phyloP scores from a whole-genome alignment of 371 early-diverging fungal genomes.

The Rhizomucor pusillus region DNA sequence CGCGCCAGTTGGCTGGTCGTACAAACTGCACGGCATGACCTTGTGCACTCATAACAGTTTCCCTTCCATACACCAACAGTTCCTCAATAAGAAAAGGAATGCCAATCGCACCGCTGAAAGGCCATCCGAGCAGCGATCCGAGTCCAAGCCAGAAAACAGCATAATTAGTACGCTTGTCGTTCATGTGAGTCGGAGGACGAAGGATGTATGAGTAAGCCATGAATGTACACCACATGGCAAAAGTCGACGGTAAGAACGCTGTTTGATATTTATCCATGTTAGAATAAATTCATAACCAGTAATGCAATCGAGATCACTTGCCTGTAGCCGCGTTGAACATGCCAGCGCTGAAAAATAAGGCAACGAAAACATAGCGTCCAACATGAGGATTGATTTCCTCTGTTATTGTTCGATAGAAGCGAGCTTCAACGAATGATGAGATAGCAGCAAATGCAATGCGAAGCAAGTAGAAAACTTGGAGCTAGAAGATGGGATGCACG shows the following conservation, averaged over 20 bases:
- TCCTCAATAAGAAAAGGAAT: conserved; percentile 81
- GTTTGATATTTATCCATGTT: not conserved
- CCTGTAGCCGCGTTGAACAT: conserved; percentile 82
- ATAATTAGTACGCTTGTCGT: conserved; percentile 45
- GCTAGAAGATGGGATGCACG: conserved; percentile 27
- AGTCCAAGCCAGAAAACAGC: conserved; percentile 63
- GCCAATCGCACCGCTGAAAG: conserved; percentile 77
- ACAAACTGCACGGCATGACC: conserved; percentile 28
- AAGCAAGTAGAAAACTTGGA: conserved; percentile 74
- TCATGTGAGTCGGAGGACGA: conserved; percentile 47
- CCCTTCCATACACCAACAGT: conserved; percentile 52
- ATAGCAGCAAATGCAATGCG: conserved; percentile 62
- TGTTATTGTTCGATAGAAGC: conserved; percentile 66
- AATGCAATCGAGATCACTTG: conserved; percentile 16
- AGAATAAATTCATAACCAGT: not conserved
- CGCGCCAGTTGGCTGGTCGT: conserved; percentile 35
- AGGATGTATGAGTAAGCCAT: conserved; percentile 72
- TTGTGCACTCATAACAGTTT: conserved; percentile 22
- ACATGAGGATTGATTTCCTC: conserved; percentile 64
- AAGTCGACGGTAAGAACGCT: conserved; percentile 89
- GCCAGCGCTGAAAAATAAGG: conserved; percentile 74
- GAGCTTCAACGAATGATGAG: conserved; percentile 72
- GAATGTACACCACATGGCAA: conserved; percentile 86
- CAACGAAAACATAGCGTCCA: conserved; percentile 65
- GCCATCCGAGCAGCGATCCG: conserved; percentile 88